A percentile compares a stretch with the other conserved stretches of the same genome.
Evolutionary conservation across 2,329 filamentous ascomycete genomes (phyloP).

Genomic region (Metarhizium sp.): DNA sequence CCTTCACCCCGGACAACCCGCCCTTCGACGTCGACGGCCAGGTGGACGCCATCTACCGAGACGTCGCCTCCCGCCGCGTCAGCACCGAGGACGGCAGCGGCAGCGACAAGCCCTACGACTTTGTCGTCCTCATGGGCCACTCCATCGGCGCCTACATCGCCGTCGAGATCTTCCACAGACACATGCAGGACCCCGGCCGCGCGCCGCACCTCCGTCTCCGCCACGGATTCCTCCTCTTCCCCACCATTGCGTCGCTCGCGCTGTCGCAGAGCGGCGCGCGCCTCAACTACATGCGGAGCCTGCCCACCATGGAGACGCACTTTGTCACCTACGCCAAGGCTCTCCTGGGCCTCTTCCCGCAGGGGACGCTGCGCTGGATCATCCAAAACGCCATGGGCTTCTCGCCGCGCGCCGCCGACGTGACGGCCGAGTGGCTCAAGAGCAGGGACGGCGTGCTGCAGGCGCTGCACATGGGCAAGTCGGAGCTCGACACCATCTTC

Average conservation of each 20-base stretch:
- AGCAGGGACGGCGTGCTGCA: constrained; percentile 51
- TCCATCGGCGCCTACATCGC: constrained; percentile 66
- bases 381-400: constrained; percentile 36
- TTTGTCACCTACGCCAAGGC: constrained; percentile 31
- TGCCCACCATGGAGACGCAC: constrained; percentile 30
- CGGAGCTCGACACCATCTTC: constrained; percentile 50
- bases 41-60: constrained; percentile 33
- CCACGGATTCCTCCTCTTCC: constrained; percentile 59
- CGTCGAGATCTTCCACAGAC: constrained; percentile 56
- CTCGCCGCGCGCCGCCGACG: constrained; percentile 35
- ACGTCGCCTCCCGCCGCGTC: constrained; percentile 17
- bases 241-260: constrained; percentile 64
- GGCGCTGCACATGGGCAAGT: constrained; percentile 46
- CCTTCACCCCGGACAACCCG: constrained; percentile 28
- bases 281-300: constrained; percentile 26
- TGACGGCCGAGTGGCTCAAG: constrained; percentile 44
- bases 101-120: constrained; percentile 35
- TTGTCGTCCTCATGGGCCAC: constrained; percentile 61
- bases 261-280: constrained; percentile 49
- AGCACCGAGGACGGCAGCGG: constrained; percentile 1
- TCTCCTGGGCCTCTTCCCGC: constrained; percentile 33
- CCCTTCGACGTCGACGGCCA: constrained; percentile 46
- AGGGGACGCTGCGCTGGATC: constrained; percentile 29
- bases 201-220: constrained; percentile 31
- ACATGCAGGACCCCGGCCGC: constrained; percentile 28